phyloP scores from a whole-genome alignment of 2,329 filamentous ascomycete genomes.

The Calonectria multiphialidica region DNA sequence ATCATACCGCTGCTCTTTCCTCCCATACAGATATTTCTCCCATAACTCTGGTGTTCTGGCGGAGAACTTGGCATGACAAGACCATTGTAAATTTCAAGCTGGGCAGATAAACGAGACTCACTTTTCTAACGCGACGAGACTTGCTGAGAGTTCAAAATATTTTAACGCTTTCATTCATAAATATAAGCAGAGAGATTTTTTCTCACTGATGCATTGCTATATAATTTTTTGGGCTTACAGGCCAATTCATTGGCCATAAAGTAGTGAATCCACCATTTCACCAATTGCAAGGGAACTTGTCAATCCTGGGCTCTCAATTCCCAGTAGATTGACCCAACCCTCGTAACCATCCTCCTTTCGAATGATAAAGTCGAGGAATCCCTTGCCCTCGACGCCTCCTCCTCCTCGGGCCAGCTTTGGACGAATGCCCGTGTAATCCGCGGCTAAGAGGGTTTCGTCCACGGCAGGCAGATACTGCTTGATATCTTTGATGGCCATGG shows the following conservation, averaged over 20 bases:
- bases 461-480: conserved; percentile 82
- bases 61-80: too few species aligned
- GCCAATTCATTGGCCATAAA: conserved; percentile 54
- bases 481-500: conserved; percentile 80
- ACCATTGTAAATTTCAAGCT: too few species aligned
- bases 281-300: conserved; percentile 89
- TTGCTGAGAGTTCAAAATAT: not conserved
- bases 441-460: conserved; percentile 71
- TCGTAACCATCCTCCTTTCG: conserved; percentile 79
- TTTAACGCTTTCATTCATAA: not conserved
- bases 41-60: too few species aligned
- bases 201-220: not conserved
- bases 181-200: not conserved
- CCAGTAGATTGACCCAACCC: conserved; percentile 90
- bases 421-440: conserved; percentile 93
- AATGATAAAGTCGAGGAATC: conserved; percentile 89
- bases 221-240: not conserved
- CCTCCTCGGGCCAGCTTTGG: conserved; percentile 79
- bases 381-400: conserved; percentile 71
- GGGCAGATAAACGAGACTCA: too few species aligned
- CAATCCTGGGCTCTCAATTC: conserved; percentile 93
- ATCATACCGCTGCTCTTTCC: too few species aligned
- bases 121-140: too few species aligned
- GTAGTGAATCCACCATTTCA: conserved; percentile 73
- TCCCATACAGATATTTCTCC: too few species aligned